Percentiles rank a stretch among this genome's conserved stretches.
Evolutionary conservation across 805 yeast species (phyloP).

Genomic region (Candida manassasensis): DNA sequence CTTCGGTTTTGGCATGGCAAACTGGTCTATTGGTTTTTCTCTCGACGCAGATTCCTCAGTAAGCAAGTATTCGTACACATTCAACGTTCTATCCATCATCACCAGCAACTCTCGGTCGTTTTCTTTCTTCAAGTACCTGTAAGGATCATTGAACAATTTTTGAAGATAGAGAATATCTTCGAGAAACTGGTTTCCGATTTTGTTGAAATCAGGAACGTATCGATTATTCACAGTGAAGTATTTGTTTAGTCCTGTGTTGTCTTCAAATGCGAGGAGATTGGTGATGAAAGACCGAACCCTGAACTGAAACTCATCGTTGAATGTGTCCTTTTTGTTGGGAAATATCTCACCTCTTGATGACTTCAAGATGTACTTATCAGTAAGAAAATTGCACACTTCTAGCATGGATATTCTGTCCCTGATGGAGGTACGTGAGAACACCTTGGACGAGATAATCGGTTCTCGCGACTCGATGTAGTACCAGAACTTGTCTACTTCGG

Average conservation of each 20-base stretch:
- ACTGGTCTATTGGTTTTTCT: constrained; percentile 14
- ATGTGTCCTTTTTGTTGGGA: constrained; percentile 33
- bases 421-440: constrained; percentile 25
- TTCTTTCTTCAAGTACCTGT: constrained; percentile 19
- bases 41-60: constrained; percentile 25
- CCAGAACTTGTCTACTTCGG: constrained; percentile 29
- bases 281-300: constrained; percentile 33
- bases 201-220: constrained; percentile 18
- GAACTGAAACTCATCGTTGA: constrained; percentile 34
- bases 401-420: constrained; percentile 35
- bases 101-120: constrained; percentile 17
- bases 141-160: constrained; percentile 33
- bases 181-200: constrained; percentile 22
- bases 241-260: constrained; percentile 42
- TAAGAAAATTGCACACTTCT: constrained; percentile 35
- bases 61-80: constrained; percentile 26
- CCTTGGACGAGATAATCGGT: constrained; percentile 14
- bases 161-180: constrained; percentile 29
- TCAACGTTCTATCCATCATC: constrained; percentile 19
- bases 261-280: constrained; percentile 32
- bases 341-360: constrained; percentile 19
- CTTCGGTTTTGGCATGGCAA: constrained; percentile 11
- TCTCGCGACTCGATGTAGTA: constrained; percentile 31
- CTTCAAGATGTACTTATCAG: constrained; percentile 25
- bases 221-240: constrained; percentile 30